Conservation (phyloP, 2,329 filamentous ascomycete species). For the Fusarium mundagurra region DNA sequence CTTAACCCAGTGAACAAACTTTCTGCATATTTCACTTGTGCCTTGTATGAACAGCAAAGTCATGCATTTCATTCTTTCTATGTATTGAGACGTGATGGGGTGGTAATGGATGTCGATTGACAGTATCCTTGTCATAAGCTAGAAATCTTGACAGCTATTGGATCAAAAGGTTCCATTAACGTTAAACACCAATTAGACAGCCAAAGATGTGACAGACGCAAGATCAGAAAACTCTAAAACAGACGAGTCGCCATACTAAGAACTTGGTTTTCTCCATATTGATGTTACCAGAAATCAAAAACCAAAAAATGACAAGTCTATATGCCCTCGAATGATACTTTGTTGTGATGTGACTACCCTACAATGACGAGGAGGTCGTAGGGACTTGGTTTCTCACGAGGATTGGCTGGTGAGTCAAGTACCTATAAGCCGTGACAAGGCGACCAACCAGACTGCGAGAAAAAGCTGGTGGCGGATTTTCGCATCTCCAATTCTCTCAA, state of each 20-base stretch:
- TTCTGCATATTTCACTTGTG: neutral
- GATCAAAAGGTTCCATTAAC: neutral
- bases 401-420: neutral
- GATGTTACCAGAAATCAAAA: neutral
- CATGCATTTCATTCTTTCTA: neutral
- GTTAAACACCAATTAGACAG: neutral
- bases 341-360: neutral
- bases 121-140: neutral
- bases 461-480: slow-evolving; percentile 28
- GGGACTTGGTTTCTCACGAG: neutral
- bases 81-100: neutral
- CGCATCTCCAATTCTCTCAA: slow-evolving; percentile 7
- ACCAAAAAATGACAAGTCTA: neutral
- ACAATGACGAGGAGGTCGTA: neutral
- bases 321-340: neutral
- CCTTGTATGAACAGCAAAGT: neutral
- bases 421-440: neutral
- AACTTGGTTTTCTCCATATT: neutral
- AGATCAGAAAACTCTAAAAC: neutral
- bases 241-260: neutral
- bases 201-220: neutral
- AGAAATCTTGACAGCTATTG: neutral
- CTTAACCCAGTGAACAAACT: too few species aligned
- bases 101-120: too few species aligned
- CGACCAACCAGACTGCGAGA: slow-evolving; percentile 16